Evolutionary conservation across 139 green algal species (phyloP).

Genomic region (Coelastrella sp.): DNA sequence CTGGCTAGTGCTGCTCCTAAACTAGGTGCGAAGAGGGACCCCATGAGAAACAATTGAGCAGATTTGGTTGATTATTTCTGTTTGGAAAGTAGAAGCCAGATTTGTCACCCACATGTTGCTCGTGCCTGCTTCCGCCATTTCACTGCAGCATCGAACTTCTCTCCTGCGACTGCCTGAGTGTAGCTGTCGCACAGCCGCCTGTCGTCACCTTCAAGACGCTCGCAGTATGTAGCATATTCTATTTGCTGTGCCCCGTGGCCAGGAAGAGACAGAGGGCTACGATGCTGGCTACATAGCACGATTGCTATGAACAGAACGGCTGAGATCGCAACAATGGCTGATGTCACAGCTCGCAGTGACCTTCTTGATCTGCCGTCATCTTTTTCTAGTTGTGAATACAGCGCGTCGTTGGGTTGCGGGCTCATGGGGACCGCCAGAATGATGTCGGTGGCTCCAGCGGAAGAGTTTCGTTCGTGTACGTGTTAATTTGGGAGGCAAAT

Average conservation of each 20-base stretch:
- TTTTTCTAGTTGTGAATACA: neutral
- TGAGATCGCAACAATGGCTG: neutral
- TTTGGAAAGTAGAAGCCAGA: too few relatives aligned
- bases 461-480: too few relatives aligned
- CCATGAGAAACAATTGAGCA: too few relatives aligned
- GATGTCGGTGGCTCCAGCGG: too few relatives aligned
- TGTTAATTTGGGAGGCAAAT: too few relatives aligned
- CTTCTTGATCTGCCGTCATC: neutral
- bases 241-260: neutral
- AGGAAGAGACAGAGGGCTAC: neutral
- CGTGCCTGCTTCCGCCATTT: constrained; percentile 2
- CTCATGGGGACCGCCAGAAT: neutral
- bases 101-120: constrained; percentile 14
- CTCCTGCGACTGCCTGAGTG: neutral
- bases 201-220: neutral
- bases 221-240: neutral
- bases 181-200: neutral
- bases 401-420: neutral
- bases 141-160: constrained; percentile 25
- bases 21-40: too few relatives aligned
- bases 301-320: neutral
- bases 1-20: too few relatives aligned
- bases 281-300: neutral
- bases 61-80: too few relatives aligned
- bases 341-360: neutral